Base-by-base conservation (phyloP, 768 basidiomycete species). In the Gymnopilus dilepis region DNA sequence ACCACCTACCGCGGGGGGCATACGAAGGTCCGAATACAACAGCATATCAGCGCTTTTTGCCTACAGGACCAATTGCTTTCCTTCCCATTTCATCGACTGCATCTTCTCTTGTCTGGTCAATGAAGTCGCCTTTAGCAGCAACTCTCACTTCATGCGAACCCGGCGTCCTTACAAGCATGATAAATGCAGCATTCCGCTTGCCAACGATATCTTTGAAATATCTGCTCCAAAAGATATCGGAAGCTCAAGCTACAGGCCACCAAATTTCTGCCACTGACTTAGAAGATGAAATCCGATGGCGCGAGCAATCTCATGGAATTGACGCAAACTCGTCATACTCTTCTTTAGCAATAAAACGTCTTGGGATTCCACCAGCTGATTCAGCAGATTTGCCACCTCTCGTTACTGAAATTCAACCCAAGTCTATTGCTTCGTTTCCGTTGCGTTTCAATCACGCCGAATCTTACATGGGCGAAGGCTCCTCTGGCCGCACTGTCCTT, bases 41-140 rank as follows among this genome's bases (percentile, higher is more conserved):
- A 0, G 96, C 94, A 0, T 99, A 91, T 75, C 97, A 99, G 73
- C 83, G 96, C 21, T 98, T 98, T 80, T 84, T 99, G 19, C 91
- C 95, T 2, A 95, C 95, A 4, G 97, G 97, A 0, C 97, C 97
- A 2, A 90, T 99, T 42, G 96, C 96, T 0, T 99, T 97, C 79
- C 83, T 99, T 21, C 97, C 97, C 0, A 83, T 98, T 42, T 90
- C 90, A 1, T 77, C 86, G 0, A 90, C 87, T 0, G 78, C 80
- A 2, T 93, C 95, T 9, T 95, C 96, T 3, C 82, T 99, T 52
- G 97, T 98, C 6, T 99, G 97, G 97, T 96, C 94, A 19, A 97
- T 92, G 0, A 85, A 81, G 56, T 94, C 95, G 1, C 71, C 78
- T 5, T 80, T 95, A 7, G 94, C 95, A 2, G 74, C 83, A n/a